Base-by-base conservation (phyloP, 768 basidiomycete species). In the Suillus weaverae region DNA sequence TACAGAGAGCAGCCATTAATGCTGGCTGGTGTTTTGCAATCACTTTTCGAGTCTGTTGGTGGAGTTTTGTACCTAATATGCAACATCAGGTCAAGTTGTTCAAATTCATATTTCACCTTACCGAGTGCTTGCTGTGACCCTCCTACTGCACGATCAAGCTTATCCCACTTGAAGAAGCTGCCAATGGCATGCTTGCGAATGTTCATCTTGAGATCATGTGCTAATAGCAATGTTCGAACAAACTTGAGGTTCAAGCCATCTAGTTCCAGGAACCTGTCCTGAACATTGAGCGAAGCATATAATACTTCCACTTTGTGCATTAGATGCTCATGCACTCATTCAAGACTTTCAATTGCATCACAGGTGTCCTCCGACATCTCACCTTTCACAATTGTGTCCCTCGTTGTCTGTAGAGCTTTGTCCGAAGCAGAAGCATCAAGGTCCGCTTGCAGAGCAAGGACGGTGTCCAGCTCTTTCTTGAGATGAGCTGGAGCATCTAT, bases 101-200 rank as follows among this genome's bases (percentile, higher is more conserved):
- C 77, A 76, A 61, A 68, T 77, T 14, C 1, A 44, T 20, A 10
- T 44, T 20, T n/a, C 20, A 44, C 43, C 72, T 16, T 56, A 80
- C 80, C 80, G 2, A 81, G 67, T 16, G 76, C 60, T 30, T 76
- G 64, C 10, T 74, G 63, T 13, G 66, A 60, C 0, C 80, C 78
- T 1, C 76, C 73, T 2, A 73, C 71, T 4, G 79, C 78, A 44
- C 74, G 75, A 63, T 78, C 74, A 2, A 79, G 67, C 14, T 66
- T 69, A 33, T 81, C 78, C 75, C 75, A 77, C 53, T 80, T 76
- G 38, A 77, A 76, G 50, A 81, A 79, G 18, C 65, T 62, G 13
- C 53, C 62, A 16, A 63, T 61, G 5, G 60, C 46, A 16, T 32
- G 10, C 16, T 35, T 50, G 20, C 66, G 20, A 38, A 67, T 67